phyloP scores from a whole-genome alignment of 2,329 filamentous ascomycete genomes.

The Fusarium pseudocircinatum region DNA sequence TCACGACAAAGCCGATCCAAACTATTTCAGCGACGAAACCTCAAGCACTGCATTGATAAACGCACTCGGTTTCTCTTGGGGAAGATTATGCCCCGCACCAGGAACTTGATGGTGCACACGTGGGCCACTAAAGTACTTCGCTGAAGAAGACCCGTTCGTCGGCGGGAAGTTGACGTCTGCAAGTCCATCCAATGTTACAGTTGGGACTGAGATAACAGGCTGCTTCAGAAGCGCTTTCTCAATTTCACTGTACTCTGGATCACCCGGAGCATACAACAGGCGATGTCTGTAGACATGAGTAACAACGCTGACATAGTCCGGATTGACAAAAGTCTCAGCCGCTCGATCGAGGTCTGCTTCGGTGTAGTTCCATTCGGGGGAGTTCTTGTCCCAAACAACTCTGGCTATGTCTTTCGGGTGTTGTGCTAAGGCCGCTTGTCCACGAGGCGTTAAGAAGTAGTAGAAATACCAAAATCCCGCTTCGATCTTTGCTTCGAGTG shows the following conservation, averaged over 20 bases:
- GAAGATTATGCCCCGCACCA: background rate
- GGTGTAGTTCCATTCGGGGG: background rate
- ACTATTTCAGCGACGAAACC: background rate
- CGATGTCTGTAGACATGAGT: background rate
- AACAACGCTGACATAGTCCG: background rate
- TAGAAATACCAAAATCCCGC: background rate
- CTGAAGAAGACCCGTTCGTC: background rate
- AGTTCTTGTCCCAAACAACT: background rate
- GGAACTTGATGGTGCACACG: background rate
- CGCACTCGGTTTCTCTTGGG: background rate
- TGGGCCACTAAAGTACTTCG: background rate
- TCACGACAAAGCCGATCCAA: background rate
- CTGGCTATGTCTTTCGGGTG: background rate
- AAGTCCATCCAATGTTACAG: background rate
- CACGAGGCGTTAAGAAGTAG: background rate
- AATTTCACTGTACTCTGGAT: background rate
- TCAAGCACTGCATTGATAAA: background rate
- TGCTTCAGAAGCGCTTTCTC: background rate
- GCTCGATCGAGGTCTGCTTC: background rate
- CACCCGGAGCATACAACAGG: background rate
- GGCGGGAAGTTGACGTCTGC: background rate
- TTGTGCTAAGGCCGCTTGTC: background rate
- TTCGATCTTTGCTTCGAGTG: background rate
- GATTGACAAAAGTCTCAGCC: background rate
- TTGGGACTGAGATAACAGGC: background rate